These are phyloP conservation scores for Hyaloraphidium curvatum DNA, from an alignment of 192 early-diverging fungal genomes.

Conservation along the genomic window DNA sequence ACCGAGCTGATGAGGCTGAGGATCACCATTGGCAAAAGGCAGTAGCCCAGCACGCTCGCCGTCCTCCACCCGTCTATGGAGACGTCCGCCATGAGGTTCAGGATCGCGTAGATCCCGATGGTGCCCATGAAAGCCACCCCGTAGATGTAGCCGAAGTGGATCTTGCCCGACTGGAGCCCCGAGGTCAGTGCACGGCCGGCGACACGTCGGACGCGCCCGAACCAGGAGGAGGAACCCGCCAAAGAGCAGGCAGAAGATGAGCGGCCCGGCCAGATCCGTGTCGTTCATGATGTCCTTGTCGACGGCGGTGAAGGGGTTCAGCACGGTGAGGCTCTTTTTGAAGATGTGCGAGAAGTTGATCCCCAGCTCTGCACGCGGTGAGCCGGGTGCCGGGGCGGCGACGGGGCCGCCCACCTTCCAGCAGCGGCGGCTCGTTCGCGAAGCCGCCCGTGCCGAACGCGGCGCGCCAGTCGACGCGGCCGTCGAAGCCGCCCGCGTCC, in stretches of 20 bases:
- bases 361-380: constrained; percentile 52
- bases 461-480: constrained; percentile 13
- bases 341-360: constrained; percentile 87
- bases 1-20: constrained; percentile 56
- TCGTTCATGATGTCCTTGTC: constrained; percentile 83
- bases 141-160: constrained; percentile 96
- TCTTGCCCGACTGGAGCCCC: constrained; percentile 52
- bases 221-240: constrained; percentile 75
- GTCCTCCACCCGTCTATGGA: constrained; percentile 75
- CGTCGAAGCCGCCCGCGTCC: too few relatives aligned
- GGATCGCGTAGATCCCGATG: constrained; percentile 58
- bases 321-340: constrained; percentile 29
- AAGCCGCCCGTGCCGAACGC: constrained; percentile 88
- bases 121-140: constrained; percentile 81
- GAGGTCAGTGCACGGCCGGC: neutral
- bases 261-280: constrained; percentile 84
- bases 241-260: constrained; percentile 77
- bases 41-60: constrained; percentile 93
- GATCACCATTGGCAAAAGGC: constrained; percentile 84
- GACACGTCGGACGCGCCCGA: constrained; percentile 5
- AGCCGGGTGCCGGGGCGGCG: neutral
- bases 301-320: constrained; percentile 28
- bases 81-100: constrained; percentile 83
- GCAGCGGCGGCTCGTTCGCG: constrained; percentile 76
- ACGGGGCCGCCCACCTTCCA: constrained; percentile 40